phyloP scores from a whole-genome alignment of 2,329 filamentous ascomycete genomes.

The Colletotrichum sidae region DNA sequence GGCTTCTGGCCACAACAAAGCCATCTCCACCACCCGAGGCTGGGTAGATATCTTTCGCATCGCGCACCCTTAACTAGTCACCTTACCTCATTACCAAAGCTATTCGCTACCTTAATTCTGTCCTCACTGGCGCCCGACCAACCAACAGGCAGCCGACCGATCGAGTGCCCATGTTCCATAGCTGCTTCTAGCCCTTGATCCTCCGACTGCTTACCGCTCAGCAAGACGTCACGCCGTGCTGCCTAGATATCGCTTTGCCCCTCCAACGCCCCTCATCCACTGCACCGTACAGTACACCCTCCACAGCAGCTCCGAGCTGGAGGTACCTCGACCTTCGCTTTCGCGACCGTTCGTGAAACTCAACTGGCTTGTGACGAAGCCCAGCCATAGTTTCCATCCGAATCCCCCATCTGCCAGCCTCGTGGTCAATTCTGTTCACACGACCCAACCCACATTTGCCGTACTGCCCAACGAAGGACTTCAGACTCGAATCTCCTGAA shows the following conservation, averaged over 20 bases:
- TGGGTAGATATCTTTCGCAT: too few relatives aligned
- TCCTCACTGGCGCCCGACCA: too few relatives aligned
- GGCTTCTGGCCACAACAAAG: too few relatives aligned
- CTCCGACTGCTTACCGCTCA: neutral
- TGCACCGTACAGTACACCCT: neutral
- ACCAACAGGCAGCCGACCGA: too few relatives aligned
- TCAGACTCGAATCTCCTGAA: neutral
- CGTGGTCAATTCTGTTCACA: neutral
- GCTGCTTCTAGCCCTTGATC: conserved; percentile 4
- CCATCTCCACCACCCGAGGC: too few relatives aligned
- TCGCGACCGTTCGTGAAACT: conserved; percentile 30
- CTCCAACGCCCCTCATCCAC: conserved; percentile 33
- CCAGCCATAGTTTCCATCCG: conserved; percentile 6
- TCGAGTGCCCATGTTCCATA: neutral
- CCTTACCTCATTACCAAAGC: too few relatives aligned
- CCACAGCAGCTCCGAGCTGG: conserved; percentile 23
- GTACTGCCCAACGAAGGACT: too few relatives aligned
- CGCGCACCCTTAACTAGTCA: too few relatives aligned
- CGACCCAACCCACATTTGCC: neutral
- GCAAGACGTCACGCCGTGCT: conserved; percentile 32
- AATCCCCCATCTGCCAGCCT: conserved; percentile 1
- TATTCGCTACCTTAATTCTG: too few relatives aligned
- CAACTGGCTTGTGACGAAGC: conserved; percentile 11
- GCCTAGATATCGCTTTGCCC: conserved; percentile 25
- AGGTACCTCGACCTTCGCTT: conserved; percentile 28